Evolutionary conservation across 2,329 filamentous ascomycete genomes (phyloP), one percentile per base, ranked within the genome.

Genomic region (Ceratocystis huliohia): DNA sequence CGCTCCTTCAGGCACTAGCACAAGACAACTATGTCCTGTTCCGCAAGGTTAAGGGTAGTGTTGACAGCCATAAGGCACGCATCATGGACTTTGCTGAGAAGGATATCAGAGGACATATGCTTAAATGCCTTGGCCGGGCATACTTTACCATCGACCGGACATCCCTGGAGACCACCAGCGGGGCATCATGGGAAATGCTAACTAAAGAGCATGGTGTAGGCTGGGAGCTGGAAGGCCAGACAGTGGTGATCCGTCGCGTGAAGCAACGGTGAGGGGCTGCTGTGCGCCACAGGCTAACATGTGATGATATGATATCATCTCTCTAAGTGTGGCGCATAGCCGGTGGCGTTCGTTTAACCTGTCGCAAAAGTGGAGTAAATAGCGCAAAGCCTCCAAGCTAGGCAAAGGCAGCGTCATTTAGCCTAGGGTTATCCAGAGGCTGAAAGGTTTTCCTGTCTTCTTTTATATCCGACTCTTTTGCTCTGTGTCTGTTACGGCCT

Each of bases 11-110:
- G 20, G 85, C 90, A 5, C 74, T 99, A 63, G 84, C 88, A 10
- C 86, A 87, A 69, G 91, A 94, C 72, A 89, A 97, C 73, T 97
- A 90, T 79, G 81, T 91, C 44, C 74, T 82, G 13, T 96, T 96
- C 74, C 88, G 88, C 79, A 82, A 84, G 69, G 78, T 88, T 61
- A 86, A 85, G 76, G 80, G 80, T 69, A 82, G 79, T 66, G 89
- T 94, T 37, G 91, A 96, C 76, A 89, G 89, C 7, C 88, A 96
- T 75, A 83, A 88, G 74, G 83, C 87, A 46, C 84, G 85, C 66
- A 77, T 99, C 67, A 86, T 97, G 80, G 88, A 91, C 72, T 93
- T 86, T 79, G 88, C 89, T 7, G 88, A 90, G 70, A 82, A 85
- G 28, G 80, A 82, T n/a, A 81, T 96, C 73, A 81, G 88, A 70